These are phyloP conservation scores for Scenedesmus sp. DNA, from an alignment of 163 green algal species.

Conservation along the genomic window DNA sequence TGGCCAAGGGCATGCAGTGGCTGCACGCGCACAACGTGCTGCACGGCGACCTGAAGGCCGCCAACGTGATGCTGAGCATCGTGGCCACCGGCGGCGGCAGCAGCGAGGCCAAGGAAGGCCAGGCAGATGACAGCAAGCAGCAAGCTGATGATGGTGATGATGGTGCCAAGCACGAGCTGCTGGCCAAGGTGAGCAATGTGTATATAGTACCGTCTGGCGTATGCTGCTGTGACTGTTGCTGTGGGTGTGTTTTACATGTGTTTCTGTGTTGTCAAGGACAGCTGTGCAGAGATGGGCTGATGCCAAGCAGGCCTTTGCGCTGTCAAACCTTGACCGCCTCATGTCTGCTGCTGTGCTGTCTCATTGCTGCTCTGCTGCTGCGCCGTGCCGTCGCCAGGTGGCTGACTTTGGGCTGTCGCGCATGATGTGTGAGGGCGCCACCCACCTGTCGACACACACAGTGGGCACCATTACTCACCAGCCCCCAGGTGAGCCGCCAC, in stretches of 20 bases:
- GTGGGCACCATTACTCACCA: slow-evolving; percentile 54
- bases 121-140: background rate
- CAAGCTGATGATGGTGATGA: background rate
- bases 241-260: too few relatives aligned
- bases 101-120: background rate
- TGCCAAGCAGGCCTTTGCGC: too few relatives aligned
- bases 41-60: slow-evolving; percentile 48
- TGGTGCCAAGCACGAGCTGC: slow-evolving; percentile 7
- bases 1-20: slow-evolving; percentile 45
- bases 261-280: too few relatives aligned
- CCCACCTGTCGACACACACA: slow-evolving; percentile 42
- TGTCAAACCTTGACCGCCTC: too few relatives aligned
- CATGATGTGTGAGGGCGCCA: slow-evolving; percentile 41
- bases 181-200: background rate
- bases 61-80: slow-evolving; percentile 43
- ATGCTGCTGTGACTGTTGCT: too few relatives aligned
- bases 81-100: background rate
- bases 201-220: too few relatives aligned
- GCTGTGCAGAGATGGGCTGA: too few relatives aligned
- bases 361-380: background rate
- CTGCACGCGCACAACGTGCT: slow-evolving; percentile 32
- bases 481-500: background rate
- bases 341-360: background rate
- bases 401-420: slow-evolving; percentile 51
- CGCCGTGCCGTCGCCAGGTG: background rate